Percentiles rank a stretch among this genome's conserved stretches.
phyloP scores from a whole-genome alignment of 495 filamentous ascomycete species.

The Clohesyomyces aquaticus region DNA sequence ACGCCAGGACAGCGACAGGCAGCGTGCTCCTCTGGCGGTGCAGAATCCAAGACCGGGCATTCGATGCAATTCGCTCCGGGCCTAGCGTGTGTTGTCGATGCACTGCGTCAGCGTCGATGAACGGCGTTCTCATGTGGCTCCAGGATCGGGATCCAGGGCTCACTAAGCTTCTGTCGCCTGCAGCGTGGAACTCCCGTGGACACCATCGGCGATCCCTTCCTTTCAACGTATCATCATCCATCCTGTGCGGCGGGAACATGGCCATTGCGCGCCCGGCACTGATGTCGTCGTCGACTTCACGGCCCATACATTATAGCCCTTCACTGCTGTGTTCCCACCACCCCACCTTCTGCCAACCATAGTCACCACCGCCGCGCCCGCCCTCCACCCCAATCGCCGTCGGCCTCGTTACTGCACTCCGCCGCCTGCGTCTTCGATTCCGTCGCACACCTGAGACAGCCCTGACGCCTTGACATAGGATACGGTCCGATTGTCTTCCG shows the following conservation, averaged over 20 bases:
- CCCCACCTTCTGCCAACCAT: background rate
- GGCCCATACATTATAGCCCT: background rate
- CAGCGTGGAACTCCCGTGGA: background rate
- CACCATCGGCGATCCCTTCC: slow-evolving; percentile 22
- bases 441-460: too few species aligned
- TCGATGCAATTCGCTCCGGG: background rate
- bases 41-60: background rate
- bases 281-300: slow-evolving; percentile 15
- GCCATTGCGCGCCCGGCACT: background rate
- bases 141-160: slow-evolving; percentile 1
- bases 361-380: background rate
- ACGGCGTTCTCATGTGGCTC: slow-evolving; percentile 2
- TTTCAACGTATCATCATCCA: slow-evolving; percentile 10
- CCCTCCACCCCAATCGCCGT: background rate
- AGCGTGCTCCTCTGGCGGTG: too few species aligned
- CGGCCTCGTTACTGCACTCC: background rate
- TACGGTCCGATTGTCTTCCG: too few species aligned
- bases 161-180: background rate
- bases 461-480: too few species aligned
- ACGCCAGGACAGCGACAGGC: too few species aligned
- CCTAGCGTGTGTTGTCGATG: slow-evolving; percentile 3
- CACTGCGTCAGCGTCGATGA: background rate
- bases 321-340: background rate
- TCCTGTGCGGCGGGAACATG: slow-evolving; percentile 10
- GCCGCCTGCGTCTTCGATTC: background rate